Evolutionary conservation across 495 filamentous ascomycete genomes (phyloP), one percentile per base, ranked within the genome.

Genomic region (Sporormia fimetaria): DNA sequence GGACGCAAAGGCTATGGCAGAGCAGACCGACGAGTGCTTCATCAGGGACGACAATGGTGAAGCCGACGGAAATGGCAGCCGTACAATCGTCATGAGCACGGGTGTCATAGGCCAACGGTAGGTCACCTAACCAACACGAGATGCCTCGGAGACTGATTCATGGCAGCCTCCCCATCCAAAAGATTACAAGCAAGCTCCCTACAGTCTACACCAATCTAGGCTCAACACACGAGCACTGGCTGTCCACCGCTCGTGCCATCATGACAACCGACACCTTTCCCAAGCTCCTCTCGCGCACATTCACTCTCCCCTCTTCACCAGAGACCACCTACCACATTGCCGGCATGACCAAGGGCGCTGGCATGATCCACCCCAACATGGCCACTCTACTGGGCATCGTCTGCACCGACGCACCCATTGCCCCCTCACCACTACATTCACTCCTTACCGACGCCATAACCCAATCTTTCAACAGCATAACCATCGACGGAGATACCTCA

Each of bases 321-420:
- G 64, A 66, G 6, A 75, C 71, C 27, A n/a, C 70, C 57, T 99
- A 95, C 66, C 67, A 71, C 51, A 80, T 99, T 18, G 86, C 82
- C 18, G 90, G 90, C 33, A 94, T 94, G 75, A 94, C 92, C 45
- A 99, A 99, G 64, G 90, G 90, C 31, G 92, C 90, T 10, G 90
- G 90, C 53, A 99, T 99, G 90, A 99, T 99, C 58, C 88, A 95
- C 63, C 90, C 90, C 15, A 95, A 99, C 67, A 94, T 98, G 88
- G 90, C 87, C 29, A 99, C 90, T 0, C 73, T 99, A 26, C 75
- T 99, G 21, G 88, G 83, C 33, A 83, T 96, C 39, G 74, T 96
- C 55, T 87, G 84, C 57, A 99, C 90, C 20, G 90, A 99, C 53
- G 92, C 81, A 0, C 80, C 86, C 10, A 78, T 96, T 55, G 70